Evolutionary conservation across 2,329 filamentous ascomycete genomes (phyloP), one percentile per base, ranked within the genome.

Genomic region (Daldinia eschscholtzii): DNA sequence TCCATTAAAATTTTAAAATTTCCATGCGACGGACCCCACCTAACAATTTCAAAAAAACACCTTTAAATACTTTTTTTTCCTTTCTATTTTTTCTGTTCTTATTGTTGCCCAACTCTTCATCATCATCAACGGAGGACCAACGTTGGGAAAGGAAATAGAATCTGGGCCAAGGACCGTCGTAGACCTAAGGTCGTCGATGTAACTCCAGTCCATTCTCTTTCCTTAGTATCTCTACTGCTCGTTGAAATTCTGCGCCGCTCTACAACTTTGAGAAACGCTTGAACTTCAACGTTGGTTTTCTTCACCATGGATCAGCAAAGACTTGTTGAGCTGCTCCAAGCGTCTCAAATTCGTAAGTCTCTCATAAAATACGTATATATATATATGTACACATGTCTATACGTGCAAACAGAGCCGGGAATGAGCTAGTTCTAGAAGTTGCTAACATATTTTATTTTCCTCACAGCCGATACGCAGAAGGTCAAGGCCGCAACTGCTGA

Each of bases 401-500:
- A 30, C 10, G 10, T 41, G 15, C 6, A 28, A 18, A 20, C 13
- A 6, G n/a, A 30, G n/a, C 35, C 20, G 10, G 30, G n/a, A 37
- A 37, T 50, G 30, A 15, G 50, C n/a, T 55, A 13, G 50, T 35
- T 12, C 12, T 3, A 7, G 7, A 37, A 12, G 70, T 67, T 67
- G 70, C 81, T 85, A 73, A 84, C 80, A 41, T 63, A 69, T 70
- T 52, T 75, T 70, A 70, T 50, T 75, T 70, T 64, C 70, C 64
- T 72, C 60, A 76, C 78, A 97, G 94, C 96, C 79, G 91, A 97
- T 83, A 97, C 94, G 73, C 90, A 93, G 75, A 90, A 91, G 82
- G 91, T 97, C 81, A 97, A 98, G 88, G 89, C 92, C 73, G 93
- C 94, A 71, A 99, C 95, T 18, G 89, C 92, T 66, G 90, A 94